Percentiles rank a stretch among this genome's conserved stretches.
Conservation (phyloP, 768 basidiomycete genomes). For the Exsudoporus frostii region DNA sequence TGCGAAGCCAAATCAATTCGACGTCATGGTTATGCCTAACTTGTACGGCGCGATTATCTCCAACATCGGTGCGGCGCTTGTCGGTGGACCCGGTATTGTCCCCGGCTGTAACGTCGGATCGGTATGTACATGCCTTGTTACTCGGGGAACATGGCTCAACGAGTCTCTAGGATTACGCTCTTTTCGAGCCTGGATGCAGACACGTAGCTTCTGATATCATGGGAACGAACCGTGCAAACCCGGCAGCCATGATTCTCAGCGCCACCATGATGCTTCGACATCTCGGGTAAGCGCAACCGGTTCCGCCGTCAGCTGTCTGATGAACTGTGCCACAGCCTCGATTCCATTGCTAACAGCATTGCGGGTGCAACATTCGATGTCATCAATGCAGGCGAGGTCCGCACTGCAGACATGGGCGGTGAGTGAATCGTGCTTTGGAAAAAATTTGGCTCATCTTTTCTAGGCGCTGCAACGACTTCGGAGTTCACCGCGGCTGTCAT, state of each 20-base stretch:
- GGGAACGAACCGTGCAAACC: conserved; percentile 95
- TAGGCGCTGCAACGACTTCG: conserved; percentile 86
- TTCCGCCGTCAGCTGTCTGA: conserved; percentile 14
- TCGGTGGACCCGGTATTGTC: conserved; percentile 97
- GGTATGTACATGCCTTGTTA: conserved; percentile 39
- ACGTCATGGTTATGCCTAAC: conserved; percentile 99
- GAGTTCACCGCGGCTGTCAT: conserved; percentile 95
- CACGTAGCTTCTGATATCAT: conserved; percentile 95
- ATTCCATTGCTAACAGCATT: conserved; percentile 90
- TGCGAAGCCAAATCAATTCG: conserved; percentile 92
- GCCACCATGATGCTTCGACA: conserved; percentile 98
- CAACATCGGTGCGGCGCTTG: conserved; percentile 97
- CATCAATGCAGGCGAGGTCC: conserved; percentile 81
- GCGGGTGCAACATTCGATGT: conserved; percentile 91
- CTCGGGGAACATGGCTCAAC: background rate
- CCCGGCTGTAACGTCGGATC: conserved; percentile 98
- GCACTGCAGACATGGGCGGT: conserved; percentile 96
- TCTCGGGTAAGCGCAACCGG: conserved; percentile 62
- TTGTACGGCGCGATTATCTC: conserved; percentile 96
- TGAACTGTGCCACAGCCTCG: conserved; percentile 53
- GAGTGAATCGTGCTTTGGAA: conserved; percentile 29
- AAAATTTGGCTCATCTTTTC: conserved; percentile 7
- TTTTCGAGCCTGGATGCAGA: conserved; percentile 98
- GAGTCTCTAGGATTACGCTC: conserved; percentile 75
- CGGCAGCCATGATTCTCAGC: conserved; percentile 94